These are phyloP conservation scores for Fusarium robinianum DNA, from an alignment of 2,329 filamentous ascomycete genomes.

Conservation along the genomic window DNA sequence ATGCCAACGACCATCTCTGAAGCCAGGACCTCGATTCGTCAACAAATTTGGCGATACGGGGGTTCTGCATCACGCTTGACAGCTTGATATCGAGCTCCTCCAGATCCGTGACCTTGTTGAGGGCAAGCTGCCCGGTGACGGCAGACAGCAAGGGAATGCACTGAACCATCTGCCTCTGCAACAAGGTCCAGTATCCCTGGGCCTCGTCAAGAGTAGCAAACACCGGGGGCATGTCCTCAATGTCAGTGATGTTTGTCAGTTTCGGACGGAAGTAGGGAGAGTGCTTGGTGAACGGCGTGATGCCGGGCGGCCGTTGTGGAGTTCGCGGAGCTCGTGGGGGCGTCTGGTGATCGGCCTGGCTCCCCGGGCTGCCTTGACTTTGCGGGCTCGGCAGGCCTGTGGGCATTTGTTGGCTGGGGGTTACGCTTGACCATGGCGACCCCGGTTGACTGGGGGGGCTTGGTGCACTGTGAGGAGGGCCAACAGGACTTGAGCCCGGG, in stretches of 20 bases:
- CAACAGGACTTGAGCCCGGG: slow-evolving; percentile 13
- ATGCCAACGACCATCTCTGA: slow-evolving; percentile 46
- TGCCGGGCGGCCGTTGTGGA: slow-evolving; percentile 37
- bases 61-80: slow-evolving; percentile 38
- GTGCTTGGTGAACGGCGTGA: slow-evolving; percentile 45
- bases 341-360: slow-evolving; percentile 24
- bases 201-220: slow-evolving; percentile 44
- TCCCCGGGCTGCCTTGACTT: slow-evolving; percentile 40
- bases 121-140: slow-evolving; percentile 38
- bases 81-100: slow-evolving; percentile 40
- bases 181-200: slow-evolving; percentile 45
- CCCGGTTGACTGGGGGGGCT: slow-evolving; percentile 38
- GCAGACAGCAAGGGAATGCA: slow-evolving; percentile 43
- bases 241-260: slow-evolving; percentile 36
- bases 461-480: slow-evolving; percentile 6
- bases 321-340: slow-evolving; percentile 24
- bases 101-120: slow-evolving; percentile 35
- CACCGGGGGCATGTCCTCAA: slow-evolving; percentile 40
- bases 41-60: slow-evolving; percentile 40
- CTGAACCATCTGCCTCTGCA: slow-evolving; percentile 45
- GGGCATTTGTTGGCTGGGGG: slow-evolving; percentile 7
- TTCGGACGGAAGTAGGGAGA: slow-evolving; percentile 45
- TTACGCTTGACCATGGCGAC: slow-evolving; percentile 30
- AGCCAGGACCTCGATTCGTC: slow-evolving; percentile 46
- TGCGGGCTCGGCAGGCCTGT: slow-evolving; percentile 41